phyloP scores from a whole-genome alignment of 1,284 basidiomycete species.

The Phylloboletellus chloephorus region DNA sequence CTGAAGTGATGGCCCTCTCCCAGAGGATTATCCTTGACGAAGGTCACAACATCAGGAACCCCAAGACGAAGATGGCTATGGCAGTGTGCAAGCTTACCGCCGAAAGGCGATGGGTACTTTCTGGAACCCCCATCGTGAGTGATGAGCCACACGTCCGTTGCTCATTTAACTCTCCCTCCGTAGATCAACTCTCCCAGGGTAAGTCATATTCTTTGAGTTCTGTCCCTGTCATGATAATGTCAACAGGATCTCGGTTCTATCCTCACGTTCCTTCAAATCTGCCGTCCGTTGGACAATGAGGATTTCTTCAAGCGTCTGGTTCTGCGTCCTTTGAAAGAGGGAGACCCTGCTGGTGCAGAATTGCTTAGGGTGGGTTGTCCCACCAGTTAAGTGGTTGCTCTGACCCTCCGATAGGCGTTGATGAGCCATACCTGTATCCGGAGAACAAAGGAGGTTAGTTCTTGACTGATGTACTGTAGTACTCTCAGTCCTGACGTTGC shows the following conservation, averaged over 20 bases:
- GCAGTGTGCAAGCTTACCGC: conserved; percentile 65
- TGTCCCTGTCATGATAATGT: conserved; percentile 1
- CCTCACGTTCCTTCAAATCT: conserved; percentile 75
- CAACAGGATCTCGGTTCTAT: conserved; percentile 78
- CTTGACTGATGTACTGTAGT: neutral
- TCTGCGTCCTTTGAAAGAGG: conserved; percentile 66
- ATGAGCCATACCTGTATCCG: conserved; percentile 81
- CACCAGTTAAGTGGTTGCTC: neutral
- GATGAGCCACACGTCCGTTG: neutral
- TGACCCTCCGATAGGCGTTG: conserved; percentile 50
- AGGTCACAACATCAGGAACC: conserved; percentile 82
- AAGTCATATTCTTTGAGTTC: conserved; percentile 3
- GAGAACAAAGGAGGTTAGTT: conserved; percentile 73
- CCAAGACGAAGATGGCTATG: conserved; percentile 77
- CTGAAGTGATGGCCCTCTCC: neutral
- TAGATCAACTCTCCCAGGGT: conserved; percentile 79
- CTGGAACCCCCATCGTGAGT: conserved; percentile 82
- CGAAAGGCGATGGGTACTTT: conserved; percentile 75
- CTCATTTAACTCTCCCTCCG: conserved; percentile 1
- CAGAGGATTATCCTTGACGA: conserved; percentile 83
- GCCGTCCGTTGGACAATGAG: conserved; percentile 73
- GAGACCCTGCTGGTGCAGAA: conserved; percentile 59
- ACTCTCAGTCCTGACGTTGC: conserved; percentile 8
- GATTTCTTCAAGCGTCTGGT: conserved; percentile 76
- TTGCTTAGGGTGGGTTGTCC: conserved; percentile 55